Evolutionary conservation across 164 flowering plant species (phyloP), one percentile per base, ranked within the genome.

Genomic region (Vitis cinerea): DNA sequence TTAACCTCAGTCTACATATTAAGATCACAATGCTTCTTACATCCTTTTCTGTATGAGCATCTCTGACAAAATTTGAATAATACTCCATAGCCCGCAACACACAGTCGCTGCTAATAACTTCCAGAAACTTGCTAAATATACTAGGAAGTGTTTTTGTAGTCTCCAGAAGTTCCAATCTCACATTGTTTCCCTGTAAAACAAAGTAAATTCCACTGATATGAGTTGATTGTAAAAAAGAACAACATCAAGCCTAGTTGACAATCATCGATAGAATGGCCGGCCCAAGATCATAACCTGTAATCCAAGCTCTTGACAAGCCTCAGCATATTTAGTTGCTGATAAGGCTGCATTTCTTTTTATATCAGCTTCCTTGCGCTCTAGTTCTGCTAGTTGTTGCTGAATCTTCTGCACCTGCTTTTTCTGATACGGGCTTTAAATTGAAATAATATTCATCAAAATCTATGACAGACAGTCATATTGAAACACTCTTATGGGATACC

Each of bases 221-320:
- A 63, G 71, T 10, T 10, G 10, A 29, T 14, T 54, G 16, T n/a
- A 49, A 63, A 8, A 63, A 23, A 10, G 50, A 64, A n/a, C 16
- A 67, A 50, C 7, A 44, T n/a, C 52, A 67, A 50, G 27, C 37
- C 51, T 59, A 68, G 30, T 69, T 49, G 23, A 50, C 59, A 63
- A 59, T n/a, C 17, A 54, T 14, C 51, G 61, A 67, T 64, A 10
- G 13, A 55, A 54, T 13, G 64, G 9, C n/a, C 31, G 50, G 23
- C 23, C 63, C 56, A 70, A 57, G 59, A 71, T n/a, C 50, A 51
- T 17, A 74, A 92, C 99, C 97, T 90, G 94, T 79, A 95, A 79
- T 30, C 99, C 99, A 78, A 93, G 92, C 78, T 93, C 98, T 72
- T 87, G 94, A 79, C 99, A 95, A 74, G 98, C 92, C 75, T 95